Conservation (phyloP, 2,329 filamentous ascomycete species). For the Colletotrichum liaoningense region DNA sequence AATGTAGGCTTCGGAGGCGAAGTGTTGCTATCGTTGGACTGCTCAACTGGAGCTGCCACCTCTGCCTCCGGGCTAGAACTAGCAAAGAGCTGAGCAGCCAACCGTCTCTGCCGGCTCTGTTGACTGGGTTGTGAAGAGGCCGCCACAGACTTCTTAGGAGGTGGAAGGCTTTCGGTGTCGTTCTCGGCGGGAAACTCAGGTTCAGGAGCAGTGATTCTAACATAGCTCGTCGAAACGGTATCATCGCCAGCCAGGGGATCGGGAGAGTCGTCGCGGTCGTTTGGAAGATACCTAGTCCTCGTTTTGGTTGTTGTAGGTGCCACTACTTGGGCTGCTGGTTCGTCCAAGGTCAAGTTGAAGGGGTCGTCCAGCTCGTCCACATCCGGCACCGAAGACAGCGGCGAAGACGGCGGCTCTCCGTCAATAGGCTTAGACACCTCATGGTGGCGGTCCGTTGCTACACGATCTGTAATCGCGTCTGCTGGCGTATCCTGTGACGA, state of each 20-base stretch:
- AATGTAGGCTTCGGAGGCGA: neutral
- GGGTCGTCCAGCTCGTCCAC: slow-evolving; percentile 42
- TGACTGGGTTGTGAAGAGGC: neutral
- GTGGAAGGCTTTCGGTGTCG: neutral
- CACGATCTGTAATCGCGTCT: neutral
- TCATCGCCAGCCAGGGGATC: slow-evolving; percentile 41
- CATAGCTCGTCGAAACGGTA: slow-evolving; percentile 51
- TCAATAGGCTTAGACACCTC: slow-evolving; percentile 3
- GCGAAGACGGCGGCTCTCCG: slow-evolving; percentile 44
- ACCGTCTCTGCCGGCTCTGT: neutral
- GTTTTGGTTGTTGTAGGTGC: neutral
- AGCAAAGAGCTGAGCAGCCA: neutral
- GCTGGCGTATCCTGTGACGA: slow-evolving; percentile 39
- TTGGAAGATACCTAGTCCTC: slow-evolving; percentile 1
- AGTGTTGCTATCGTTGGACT: neutral
- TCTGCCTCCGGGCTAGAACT: neutral
- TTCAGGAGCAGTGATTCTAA: slow-evolving; percentile 47
- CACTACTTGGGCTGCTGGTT: neutral
- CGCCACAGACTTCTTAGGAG: neutral
- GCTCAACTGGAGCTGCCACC: neutral
- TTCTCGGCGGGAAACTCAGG: slow-evolving; percentile 40
- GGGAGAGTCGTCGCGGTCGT: slow-evolving; percentile 4
- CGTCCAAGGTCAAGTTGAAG: slow-evolving; percentile 6
- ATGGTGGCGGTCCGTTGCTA: neutral
- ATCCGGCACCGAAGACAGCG: slow-evolving; percentile 47